These are phyloP conservation scores for Coniochaeta pulveracea DNA, from an alignment of 2,329 filamentous ascomycete genomes.

Conservation along the genomic window DNA sequence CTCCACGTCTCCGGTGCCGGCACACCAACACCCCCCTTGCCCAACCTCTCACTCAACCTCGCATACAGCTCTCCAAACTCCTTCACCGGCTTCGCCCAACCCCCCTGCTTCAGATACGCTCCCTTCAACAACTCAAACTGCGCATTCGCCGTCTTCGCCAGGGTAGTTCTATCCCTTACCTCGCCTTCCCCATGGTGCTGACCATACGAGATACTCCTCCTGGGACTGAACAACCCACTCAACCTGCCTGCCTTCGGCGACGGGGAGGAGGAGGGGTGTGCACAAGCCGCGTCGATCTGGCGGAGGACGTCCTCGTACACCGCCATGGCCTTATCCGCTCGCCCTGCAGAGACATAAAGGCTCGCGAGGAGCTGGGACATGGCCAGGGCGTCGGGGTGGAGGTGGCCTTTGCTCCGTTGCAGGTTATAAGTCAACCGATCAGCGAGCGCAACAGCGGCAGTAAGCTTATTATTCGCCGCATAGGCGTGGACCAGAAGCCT, in stretches of 20 bases:
- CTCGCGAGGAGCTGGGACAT: constrained; percentile 18
- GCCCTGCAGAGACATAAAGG: constrained; percentile 14
- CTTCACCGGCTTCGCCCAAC: constrained; percentile 13
- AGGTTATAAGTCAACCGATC: constrained; percentile 22
- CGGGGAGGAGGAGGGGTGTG: constrained; percentile 1
- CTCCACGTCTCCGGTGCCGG: constrained; percentile 13
- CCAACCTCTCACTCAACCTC: constrained; percentile 8
- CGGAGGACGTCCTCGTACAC: constrained; percentile 18
- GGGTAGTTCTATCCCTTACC: constrained; percentile 3
- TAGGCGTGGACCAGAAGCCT: constrained; percentile 20
- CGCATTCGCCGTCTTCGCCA: constrained; percentile 11
- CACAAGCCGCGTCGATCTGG: constrained; percentile 12
- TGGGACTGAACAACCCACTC: neutral
- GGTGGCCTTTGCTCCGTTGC: constrained; percentile 18
- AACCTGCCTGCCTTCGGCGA: neutral
- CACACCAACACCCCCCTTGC: constrained; percentile 8
- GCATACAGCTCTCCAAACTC: constrained; percentile 13
- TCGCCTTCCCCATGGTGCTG: neutral
- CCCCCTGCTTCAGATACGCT: constrained; percentile 9
- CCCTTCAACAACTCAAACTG: constrained; percentile 12
- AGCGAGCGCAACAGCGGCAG: constrained; percentile 17
- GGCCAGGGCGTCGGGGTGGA: constrained; percentile 16
- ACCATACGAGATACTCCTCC: neutral
- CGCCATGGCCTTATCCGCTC: constrained; percentile 16
- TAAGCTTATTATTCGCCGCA: constrained; percentile 14